Evolutionary conservation across 768 basidiomycete genomes (phyloP).

Genomic region (Leucocoprinus birnbaumii): DNA sequence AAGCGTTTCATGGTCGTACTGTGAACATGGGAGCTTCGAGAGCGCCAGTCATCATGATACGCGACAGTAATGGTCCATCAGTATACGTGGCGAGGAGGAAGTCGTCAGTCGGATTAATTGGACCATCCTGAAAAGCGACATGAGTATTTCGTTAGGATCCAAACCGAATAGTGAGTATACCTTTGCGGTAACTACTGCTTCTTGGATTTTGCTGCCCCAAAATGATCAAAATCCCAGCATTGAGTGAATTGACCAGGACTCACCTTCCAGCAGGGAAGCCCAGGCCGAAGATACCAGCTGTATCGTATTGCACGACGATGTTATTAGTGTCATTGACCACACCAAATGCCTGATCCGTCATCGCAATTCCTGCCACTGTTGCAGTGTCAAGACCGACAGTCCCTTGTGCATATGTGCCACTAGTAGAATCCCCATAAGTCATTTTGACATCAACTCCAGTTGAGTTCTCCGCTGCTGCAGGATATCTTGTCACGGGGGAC

Average conservation of each 20-base stretch:
- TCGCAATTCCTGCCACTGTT: constrained; percentile 49
- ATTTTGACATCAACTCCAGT: constrained; percentile 35
- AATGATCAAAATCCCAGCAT: neutral
- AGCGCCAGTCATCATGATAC: constrained; percentile 39
- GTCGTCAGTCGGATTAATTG: constrained; percentile 29
- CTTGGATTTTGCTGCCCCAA: constrained; percentile 37
- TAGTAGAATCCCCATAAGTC: constrained; percentile 66
- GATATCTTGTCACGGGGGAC: constrained; percentile 37
- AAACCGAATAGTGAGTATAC: constrained; percentile 13
- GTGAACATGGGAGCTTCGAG: constrained; percentile 49
- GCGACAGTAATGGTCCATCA: constrained; percentile 44
- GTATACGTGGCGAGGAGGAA: constrained; percentile 31
- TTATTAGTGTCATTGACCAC: constrained; percentile 60
- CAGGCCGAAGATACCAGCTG: constrained; percentile 65
- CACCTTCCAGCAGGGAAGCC: constrained; percentile 69
- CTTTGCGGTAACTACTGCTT: constrained; percentile 21
- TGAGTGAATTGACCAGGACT: neutral
- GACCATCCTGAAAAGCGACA: constrained; percentile 17
- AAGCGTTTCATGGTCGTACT: constrained; percentile 21
- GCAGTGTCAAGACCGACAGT: constrained; percentile 51
- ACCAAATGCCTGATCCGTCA: constrained; percentile 50
- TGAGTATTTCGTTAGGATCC: neutral
- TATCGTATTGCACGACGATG: constrained; percentile 46
- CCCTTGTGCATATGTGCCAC: constrained; percentile 60
- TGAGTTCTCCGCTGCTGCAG: constrained; percentile 32